These are phyloP conservation scores for Firmiana major DNA, from an alignment of 345 rosid genomes.

Conservation along the genomic window DNA sequence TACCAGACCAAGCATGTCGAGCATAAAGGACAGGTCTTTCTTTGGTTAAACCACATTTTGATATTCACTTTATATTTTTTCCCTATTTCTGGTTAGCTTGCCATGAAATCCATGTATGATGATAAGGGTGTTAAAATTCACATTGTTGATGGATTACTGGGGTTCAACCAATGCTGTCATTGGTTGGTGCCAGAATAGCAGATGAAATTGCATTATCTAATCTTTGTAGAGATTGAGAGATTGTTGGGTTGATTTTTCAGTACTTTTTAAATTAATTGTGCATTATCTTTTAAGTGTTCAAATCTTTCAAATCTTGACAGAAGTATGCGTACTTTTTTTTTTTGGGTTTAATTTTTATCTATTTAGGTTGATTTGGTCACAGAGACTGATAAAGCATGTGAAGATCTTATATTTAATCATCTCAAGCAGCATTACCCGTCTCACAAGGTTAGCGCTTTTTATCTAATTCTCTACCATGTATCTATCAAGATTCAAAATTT, in stretches of 20 bases:
- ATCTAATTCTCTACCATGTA: not conserved
- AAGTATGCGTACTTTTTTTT: not conserved
- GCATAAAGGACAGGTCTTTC: conserved; percentile 84
- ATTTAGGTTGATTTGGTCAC: conserved; percentile 90
- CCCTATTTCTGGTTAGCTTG: not conserved
- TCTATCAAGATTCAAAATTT: not conserved
- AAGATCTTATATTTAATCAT: conserved; percentile 80
- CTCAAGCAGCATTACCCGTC: conserved; percentile 59
- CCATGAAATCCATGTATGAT: not conserved
- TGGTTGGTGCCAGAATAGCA: not conserved
- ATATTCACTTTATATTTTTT: not conserved
- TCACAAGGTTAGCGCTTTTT: conserved; percentile 53
- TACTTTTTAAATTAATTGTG: conserved; percentile 1
- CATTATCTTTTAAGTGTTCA: not conserved
- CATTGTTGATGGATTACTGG: not conserved
- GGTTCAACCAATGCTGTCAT: not conserved
- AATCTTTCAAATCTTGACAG: not conserved
- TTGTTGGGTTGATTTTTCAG: not conserved
- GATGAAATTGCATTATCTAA: not conserved
- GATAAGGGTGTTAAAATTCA: not conserved
- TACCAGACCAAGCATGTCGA: conserved; percentile 84
- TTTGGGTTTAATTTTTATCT: no score
- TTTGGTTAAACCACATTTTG: not conserved
- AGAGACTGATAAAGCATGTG: conserved; percentile 96
- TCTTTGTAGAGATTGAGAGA: not conserved